Percentiles rank a stretch among this genome's conserved stretches.
phyloP scores from a whole-genome alignment of 495 filamentous ascomycete genomes.

The Baudoinia panamericana region DNA sequence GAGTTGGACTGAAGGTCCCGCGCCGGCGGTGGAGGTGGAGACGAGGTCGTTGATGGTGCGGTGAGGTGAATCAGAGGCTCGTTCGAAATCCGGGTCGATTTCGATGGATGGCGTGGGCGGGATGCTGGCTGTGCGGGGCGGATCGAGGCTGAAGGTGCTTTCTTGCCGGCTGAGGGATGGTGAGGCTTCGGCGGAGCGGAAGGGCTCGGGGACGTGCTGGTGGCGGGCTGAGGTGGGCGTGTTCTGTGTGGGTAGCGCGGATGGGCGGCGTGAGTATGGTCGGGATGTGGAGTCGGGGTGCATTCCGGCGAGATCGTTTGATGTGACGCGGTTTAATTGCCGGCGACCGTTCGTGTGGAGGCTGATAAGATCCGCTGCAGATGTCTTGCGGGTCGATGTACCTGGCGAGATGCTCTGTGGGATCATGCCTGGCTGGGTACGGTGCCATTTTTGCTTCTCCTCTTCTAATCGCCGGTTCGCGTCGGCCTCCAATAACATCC shows the following conservation, averaged over 20 bases:
- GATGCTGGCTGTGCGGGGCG: constrained; percentile 13
- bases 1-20: constrained; percentile 86
- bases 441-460: constrained; percentile 62
- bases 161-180: constrained; percentile 24
- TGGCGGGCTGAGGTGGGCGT: constrained; percentile 34
- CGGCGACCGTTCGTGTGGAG: constrained; percentile 16
- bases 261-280: not conserved
- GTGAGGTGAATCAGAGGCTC: constrained; percentile 50
- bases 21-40: constrained; percentile 73
- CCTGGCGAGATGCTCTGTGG: constrained; percentile 22
- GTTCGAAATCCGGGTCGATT: constrained; percentile 50
- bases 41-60: constrained; percentile 75
- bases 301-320: constrained; percentile 30
- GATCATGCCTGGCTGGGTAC: constrained; percentile 31
- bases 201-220: constrained; percentile 36
- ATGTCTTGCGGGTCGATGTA: constrained; percentile 18
- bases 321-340: constrained; percentile 15
- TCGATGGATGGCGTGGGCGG: constrained; percentile 40
- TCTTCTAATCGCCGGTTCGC: constrained; percentile 52
- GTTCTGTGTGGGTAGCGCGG: not conserved
- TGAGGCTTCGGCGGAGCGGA: constrained; percentile 25
- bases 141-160: constrained; percentile 21
- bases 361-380: constrained; percentile 16
- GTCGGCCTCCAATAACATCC: constrained; percentile 50
- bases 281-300: constrained; percentile 22